Conservation (phyloP, 176 grass and related monocot genomes). For the Cenchrus purpureus region DNA sequence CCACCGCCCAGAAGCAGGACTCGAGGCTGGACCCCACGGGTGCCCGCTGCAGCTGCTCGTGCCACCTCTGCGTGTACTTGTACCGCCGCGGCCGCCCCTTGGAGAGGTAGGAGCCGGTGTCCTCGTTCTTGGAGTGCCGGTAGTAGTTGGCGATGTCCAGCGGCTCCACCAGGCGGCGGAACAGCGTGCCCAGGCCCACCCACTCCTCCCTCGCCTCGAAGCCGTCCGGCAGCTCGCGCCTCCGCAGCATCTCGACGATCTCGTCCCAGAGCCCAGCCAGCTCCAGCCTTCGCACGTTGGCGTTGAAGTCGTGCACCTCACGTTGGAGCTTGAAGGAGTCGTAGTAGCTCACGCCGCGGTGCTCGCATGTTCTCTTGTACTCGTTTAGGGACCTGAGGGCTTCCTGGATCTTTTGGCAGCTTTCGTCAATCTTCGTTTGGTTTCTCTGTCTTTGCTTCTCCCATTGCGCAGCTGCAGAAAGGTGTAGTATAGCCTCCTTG, state of each 20-base stretch:
- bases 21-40: conserved; percentile 61
- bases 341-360: conserved; percentile 72
- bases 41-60: conserved; percentile 62
- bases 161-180: conserved; percentile 83
- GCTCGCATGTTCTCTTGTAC: conserved; percentile 65
- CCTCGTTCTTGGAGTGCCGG: conserved; percentile 91
- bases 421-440: conserved; percentile 68
- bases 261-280: conserved; percentile 89
- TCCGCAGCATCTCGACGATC: conserved; percentile 91
- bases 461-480: conserved; percentile 74
- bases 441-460: conserved; percentile 92
- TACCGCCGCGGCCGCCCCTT: conserved; percentile 85
- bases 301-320: conserved; percentile 82
- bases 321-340: conserved; percentile 89
- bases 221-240: conserved; percentile 69
- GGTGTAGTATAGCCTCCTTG: conserved; percentile 68
- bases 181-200: conserved; percentile 76
- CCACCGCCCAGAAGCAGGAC: conserved; percentile 91
- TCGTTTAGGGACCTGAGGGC: conserved; percentile 62
- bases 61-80: conserved; percentile 88
- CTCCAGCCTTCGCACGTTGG: conserved; percentile 79
- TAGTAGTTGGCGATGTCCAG: conserved; percentile 99
- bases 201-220: conserved; percentile 81
- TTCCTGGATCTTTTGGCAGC: conserved; percentile 74
- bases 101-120: conserved; percentile 78